Evolutionary conservation across 2,329 filamentous ascomycete species (phyloP), one percentile per base, ranked within the genome.

Genomic region (Endothia cerciana): DNA sequence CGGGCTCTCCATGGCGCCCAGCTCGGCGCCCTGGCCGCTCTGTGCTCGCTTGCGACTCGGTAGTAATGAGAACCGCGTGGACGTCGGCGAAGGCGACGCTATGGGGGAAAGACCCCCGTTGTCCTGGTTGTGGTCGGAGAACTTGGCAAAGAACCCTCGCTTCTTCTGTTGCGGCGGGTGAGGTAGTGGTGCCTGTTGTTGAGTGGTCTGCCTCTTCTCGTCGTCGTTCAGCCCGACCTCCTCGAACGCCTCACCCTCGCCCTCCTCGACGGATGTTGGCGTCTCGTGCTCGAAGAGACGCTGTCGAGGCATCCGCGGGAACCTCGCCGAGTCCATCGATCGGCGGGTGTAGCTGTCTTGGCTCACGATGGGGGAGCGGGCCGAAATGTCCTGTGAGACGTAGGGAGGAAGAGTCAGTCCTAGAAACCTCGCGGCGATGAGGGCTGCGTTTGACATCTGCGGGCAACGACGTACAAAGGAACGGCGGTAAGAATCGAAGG

Each of bases 401-500:
- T n/a, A 28, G 2, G 28, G 7, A 36, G 17, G 5, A 33, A 28
- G 49, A 33, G 53, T 49, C 17, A 57, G n/a, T n/a, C 10, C 1
- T 15, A 22, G 19, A 10, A 38, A n/a, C 47, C 36, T 33, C 30
- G 19, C 6, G n/a, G n/a, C n/a, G n/a, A n/a, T n/a, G n/a, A n/a
- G n/a, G 8, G 10, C 25, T 11, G 41, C 45, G 17, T 3, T n/a
- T n/a, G n/a, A 33, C 5, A 38, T 15, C 4, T 15, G 17, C 15
- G 36, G 47, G 41, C n/a, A 33, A 60, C 41, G 17, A 83, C 90
- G 72, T 85, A 97, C 94, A 81, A 98, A 98, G 70, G 94, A 97
- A 73, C 95, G 89, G 69, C 95, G 86, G 79, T 98, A 98, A 3
- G 94, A 97, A 77, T 98, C 95, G 74, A 98, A 98, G 1, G 94